Percentiles rank a stretch among this genome's conserved stretches.
These are phyloP conservation scores for Catharanthus roseus DNA, from an alignment of 257 asterid species.

Conservation along the genomic window DNA sequence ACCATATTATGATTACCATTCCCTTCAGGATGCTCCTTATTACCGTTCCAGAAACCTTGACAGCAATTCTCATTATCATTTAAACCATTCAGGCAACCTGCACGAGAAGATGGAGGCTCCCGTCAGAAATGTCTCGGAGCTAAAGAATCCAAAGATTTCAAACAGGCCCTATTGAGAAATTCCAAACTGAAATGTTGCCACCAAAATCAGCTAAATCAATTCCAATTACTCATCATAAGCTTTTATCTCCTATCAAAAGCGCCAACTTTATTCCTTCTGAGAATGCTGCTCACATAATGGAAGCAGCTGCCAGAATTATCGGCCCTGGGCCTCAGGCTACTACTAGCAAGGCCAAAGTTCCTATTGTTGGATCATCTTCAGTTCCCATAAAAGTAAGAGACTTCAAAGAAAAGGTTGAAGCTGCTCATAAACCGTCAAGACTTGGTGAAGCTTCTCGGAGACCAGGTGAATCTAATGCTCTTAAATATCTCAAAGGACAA, in stretches of 20 bases:
- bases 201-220: constrained; percentile 89
- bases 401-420: constrained; percentile 63
- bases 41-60: constrained; percentile 27
- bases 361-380: constrained; percentile 53
- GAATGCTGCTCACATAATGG: constrained; percentile 86
- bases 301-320: constrained; percentile 77
- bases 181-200: constrained; percentile 75
- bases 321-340: constrained; percentile 45
- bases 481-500: constrained; percentile 41
- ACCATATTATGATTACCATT: constrained; percentile 48
- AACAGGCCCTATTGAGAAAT: constrained; percentile 61
- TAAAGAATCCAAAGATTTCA: constrained; percentile 31
- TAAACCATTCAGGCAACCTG: constrained; percentile 33
- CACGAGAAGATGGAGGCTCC: constrained; percentile 22
- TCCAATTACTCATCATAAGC: constrained; percentile 76
- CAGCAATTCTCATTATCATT: constrained; percentile 27
- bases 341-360: constrained; percentile 35
- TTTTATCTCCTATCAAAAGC: constrained; percentile 80
- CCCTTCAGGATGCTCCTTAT: constrained; percentile 41
- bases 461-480: constrained; percentile 37
- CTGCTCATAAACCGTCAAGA: constrained; percentile 45
- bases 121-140: constrained; percentile 23
- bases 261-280: constrained; percentile 39
- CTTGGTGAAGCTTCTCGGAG: constrained; percentile 42
- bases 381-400: constrained; percentile 55